These are phyloP conservation scores for Priceomyces castillae DNA, from an alignment of 805 yeast genomes.

Conservation along the genomic window DNA sequence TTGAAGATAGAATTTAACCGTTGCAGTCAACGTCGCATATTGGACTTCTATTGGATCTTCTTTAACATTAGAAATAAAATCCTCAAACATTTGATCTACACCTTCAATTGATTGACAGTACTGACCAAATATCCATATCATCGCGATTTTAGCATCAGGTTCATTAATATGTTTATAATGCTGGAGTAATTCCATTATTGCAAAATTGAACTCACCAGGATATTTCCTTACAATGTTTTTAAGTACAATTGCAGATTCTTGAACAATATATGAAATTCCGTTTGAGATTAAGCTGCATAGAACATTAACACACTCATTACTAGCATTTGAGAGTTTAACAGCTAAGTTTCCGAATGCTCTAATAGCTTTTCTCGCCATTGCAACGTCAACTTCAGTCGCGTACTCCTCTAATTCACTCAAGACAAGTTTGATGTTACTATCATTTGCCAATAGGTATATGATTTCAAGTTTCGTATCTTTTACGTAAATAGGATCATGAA, in stretches of 20 bases:
- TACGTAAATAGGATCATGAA: slow-evolving; percentile 82
- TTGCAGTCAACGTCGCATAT: slow-evolving; percentile 67
- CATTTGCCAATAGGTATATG: slow-evolving; percentile 73
- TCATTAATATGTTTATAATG: slow-evolving; percentile 55
- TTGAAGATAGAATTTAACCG: slow-evolving; percentile 63
- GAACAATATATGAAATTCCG: slow-evolving; percentile 70
- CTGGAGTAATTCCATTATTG: slow-evolving; percentile 26
- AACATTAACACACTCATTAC: slow-evolving; percentile 61
- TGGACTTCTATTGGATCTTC: slow-evolving; percentile 77
- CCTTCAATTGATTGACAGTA: slow-evolving; percentile 50
- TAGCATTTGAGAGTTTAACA: slow-evolving; percentile 62
- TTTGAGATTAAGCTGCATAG: slow-evolving; percentile 58
- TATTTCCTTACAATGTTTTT: slow-evolving; percentile 76
- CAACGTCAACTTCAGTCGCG: slow-evolving; percentile 81
- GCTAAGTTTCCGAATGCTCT: slow-evolving; percentile 90
- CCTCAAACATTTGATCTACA: slow-evolving; percentile 36
- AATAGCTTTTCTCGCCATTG: slow-evolving; percentile 84
- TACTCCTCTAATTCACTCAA: slow-evolving; percentile 78
- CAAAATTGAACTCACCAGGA: slow-evolving; percentile 51
- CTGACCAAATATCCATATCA: slow-evolving; percentile 84
- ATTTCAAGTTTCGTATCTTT: slow-evolving; percentile 90
- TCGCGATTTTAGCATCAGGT: slow-evolving; percentile 72
- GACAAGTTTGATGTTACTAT: slow-evolving; percentile 56
- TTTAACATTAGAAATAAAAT: slow-evolving; percentile 44
- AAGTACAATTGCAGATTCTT: slow-evolving; percentile 74